phyloP scores from a whole-genome alignment of 768 basidiomycete species.

The Termitomyces sp. region DNA sequence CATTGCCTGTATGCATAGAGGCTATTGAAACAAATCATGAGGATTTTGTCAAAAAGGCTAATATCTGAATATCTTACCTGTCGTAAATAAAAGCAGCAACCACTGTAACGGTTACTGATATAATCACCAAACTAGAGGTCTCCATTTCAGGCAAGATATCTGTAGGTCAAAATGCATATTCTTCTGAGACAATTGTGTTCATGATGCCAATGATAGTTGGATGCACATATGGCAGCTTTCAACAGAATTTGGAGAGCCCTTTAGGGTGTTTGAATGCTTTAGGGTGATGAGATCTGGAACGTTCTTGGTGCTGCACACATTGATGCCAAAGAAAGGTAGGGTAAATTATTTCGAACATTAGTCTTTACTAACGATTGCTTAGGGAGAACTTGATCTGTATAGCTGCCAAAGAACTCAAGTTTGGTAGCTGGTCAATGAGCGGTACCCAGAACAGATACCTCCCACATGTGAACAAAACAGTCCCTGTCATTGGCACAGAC shows the following conservation, averaged over 20 bases:
- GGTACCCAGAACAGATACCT: constrained; percentile 46
- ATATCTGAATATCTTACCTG: neutral
- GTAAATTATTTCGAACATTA: neutral
- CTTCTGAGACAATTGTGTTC: neutral
- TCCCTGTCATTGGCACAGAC: constrained; percentile 29
- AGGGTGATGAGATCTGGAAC: constrained; percentile 21
- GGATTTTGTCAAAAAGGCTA: neutral
- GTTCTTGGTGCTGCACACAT: constrained; percentile 2
- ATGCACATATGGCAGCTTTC: constrained; percentile 30
- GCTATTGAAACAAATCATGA: neutral
- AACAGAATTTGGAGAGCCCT: constrained; percentile 33
- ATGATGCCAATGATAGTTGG: constrained; percentile 19
- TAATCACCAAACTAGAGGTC: constrained; percentile 30
- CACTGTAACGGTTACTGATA: constrained; percentile 18
- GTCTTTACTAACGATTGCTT: neutral
- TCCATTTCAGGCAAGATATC: constrained; percentile 36
- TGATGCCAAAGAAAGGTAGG: constrained; percentile 10
- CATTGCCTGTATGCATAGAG: neutral
- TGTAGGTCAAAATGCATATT: constrained; percentile 19
- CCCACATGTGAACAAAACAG: constrained; percentile 19
- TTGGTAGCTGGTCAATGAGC: constrained; percentile 39
- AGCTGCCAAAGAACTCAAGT: constrained; percentile 43
- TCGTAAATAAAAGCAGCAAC: neutral
- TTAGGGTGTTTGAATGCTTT: constrained; percentile 27
- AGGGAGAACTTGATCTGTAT: constrained; percentile 37